phyloP scores from a whole-genome alignment of 176 grass and related monocot species.

The Zea luxurians region DNA sequence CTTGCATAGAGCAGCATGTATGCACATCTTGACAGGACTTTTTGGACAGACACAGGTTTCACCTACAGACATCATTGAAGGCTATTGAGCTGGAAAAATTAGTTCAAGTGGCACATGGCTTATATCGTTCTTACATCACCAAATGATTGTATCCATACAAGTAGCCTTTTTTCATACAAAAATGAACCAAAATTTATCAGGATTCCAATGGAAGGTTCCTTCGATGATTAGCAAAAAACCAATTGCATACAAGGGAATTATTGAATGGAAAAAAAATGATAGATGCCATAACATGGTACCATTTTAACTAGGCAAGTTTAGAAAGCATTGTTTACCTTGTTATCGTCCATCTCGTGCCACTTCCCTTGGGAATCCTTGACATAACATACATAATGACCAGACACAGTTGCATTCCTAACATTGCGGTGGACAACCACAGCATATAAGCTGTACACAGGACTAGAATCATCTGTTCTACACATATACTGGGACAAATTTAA shows the following conservation, averaged over 20 bases:
- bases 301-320: slow-evolving; percentile 12
- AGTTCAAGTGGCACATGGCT: slow-evolving; percentile 13
- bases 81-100: slow-evolving; percentile 17
- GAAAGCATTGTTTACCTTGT: slow-evolving; percentile 54
- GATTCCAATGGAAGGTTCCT: slow-evolving; percentile 7
- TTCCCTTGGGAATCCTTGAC: slow-evolving; percentile 73
- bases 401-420: slow-evolving; percentile 62
- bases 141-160: slow-evolving; percentile 8
- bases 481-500: slow-evolving; percentile 79
- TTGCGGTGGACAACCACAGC: slow-evolving; percentile 85
- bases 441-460: slow-evolving; percentile 77
- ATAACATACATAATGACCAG: slow-evolving; percentile 90
- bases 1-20: slow-evolving; percentile 96
- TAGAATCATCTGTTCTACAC: slow-evolving; percentile 65
- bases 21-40: slow-evolving; percentile 66
- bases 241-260: slow-evolving; percentile 10
- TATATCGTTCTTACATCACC: background rate
- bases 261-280: slow-evolving; percentile 5
- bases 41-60: slow-evolving; percentile 53
- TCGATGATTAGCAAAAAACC: slow-evolving; percentile 9
- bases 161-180: background rate
- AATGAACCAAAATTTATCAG: slow-evolving; percentile 7
- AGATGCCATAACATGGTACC: slow-evolving; percentile 6
- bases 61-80: slow-evolving; percentile 50
- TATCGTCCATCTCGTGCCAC: slow-evolving; percentile 83